Percentiles rank a stretch among this genome's conserved stretches.
These are phyloP conservation scores for Ceratocystis destructans DNA, from an alignment of 2,329 filamentous ascomycete species.

Conservation along the genomic window DNA sequence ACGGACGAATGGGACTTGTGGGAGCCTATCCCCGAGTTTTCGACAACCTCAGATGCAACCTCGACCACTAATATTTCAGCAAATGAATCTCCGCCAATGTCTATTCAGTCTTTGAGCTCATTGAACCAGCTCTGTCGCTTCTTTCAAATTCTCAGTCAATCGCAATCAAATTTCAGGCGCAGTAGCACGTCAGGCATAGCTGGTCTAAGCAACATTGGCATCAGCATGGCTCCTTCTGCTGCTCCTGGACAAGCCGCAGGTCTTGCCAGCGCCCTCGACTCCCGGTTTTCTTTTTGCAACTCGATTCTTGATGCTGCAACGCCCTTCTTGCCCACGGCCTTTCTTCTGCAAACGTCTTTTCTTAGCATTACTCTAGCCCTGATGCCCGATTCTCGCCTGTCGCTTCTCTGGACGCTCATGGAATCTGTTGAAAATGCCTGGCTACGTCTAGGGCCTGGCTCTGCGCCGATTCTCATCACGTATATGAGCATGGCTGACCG, in stretches of 20 bases:
- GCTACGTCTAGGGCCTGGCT: slow-evolving; percentile 26
- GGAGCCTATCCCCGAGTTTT: slow-evolving; percentile 37
- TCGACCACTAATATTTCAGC: background rate
- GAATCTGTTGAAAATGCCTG: slow-evolving; percentile 26
- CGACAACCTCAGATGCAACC: slow-evolving; percentile 17
- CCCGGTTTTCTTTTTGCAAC: slow-evolving; percentile 29
- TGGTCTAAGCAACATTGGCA: slow-evolving; percentile 11
- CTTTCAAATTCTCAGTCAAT: slow-evolving; percentile 27
- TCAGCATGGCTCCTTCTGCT: slow-evolving; percentile 21
- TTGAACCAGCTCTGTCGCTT: slow-evolving; percentile 33
- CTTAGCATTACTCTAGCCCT: slow-evolving; percentile 28
- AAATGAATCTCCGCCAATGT: slow-evolving; percentile 21
- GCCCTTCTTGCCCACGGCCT: slow-evolving; percentile 27
- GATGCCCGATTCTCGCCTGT: slow-evolving; percentile 26
- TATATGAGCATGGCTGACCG: slow-evolving; percentile 28
- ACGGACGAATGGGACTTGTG: slow-evolving; percentile 64
- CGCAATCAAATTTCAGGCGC: slow-evolving; percentile 12
- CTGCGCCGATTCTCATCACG: slow-evolving; percentile 27
- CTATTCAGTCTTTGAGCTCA: slow-evolving; percentile 28
- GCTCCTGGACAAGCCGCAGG: slow-evolving; percentile 17
- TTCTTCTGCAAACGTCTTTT: slow-evolving; percentile 29
- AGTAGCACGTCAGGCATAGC: background rate
- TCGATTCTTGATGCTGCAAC: slow-evolving; percentile 28
- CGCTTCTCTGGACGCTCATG: slow-evolving; percentile 28
- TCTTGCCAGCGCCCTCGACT: slow-evolving; percentile 26